Conservation (phyloP, 179 eudicot genomes). For the Camellia oleifera region DNA sequence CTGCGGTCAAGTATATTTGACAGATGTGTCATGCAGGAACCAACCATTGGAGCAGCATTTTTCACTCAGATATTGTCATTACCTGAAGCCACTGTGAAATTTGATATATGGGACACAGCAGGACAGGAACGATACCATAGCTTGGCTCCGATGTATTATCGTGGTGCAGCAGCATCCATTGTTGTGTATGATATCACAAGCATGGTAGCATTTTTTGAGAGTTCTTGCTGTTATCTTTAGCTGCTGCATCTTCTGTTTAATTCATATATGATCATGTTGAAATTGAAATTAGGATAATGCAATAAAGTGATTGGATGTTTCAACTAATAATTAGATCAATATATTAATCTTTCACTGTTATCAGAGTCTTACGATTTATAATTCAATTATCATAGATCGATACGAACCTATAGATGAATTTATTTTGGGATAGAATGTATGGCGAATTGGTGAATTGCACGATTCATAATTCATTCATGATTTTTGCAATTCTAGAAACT, state of each 20-base stretch:
- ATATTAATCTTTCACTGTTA: background rate
- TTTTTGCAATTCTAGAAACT: too few species aligned
- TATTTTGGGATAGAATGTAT: too few species aligned
- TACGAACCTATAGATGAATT: too few species aligned
- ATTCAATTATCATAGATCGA: too few species aligned
- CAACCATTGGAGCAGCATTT: conserved; percentile 83
- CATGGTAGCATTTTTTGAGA: conserved; percentile 31
- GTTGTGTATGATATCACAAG: conserved; percentile 73
- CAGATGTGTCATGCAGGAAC: conserved; percentile 54
- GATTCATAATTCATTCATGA: too few species aligned
- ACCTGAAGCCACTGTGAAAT: conserved; percentile 57
- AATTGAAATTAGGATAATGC: background rate
- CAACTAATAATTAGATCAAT: background rate
- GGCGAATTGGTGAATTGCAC: too few species aligned
- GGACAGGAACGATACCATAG: conserved; percentile 84
- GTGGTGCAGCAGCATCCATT: conserved; percentile 77
- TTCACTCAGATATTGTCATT: conserved; percentile 62
- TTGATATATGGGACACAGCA: conserved; percentile 88
- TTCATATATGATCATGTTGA: background rate
- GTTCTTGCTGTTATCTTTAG: background rate
- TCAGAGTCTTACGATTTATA: too few species aligned
- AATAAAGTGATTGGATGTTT: conserved; percentile 3
- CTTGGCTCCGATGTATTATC: conserved; percentile 86
- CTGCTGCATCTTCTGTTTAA: background rate
- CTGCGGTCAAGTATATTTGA: conserved; percentile 5